phyloP scores from a whole-genome alignment of 805 yeast genomes.

The Blastobotrys parvus region DNA sequence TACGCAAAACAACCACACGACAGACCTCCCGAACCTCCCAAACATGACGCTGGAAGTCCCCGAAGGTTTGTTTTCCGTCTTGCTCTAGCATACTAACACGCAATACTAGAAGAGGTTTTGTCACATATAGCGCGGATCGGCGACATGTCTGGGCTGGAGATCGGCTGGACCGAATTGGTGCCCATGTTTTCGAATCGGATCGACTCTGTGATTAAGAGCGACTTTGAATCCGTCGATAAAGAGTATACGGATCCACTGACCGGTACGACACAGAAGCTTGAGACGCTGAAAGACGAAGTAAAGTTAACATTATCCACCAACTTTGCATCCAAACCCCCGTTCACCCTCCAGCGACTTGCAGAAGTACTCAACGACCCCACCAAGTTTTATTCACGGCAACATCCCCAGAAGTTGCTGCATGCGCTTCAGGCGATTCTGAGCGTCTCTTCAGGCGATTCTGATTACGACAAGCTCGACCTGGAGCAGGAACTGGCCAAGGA shows the following conservation, averaged over 20 bases:
- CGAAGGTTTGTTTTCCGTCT: too few relatives aligned
- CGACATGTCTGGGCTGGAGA: neutral
- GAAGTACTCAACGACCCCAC: conserved; percentile 27
- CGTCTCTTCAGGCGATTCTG: conserved; percentile 18
- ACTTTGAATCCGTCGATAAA: neutral
- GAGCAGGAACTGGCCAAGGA: conserved; percentile 14
- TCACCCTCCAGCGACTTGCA: conserved; percentile 31
- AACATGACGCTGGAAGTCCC: too few relatives aligned
- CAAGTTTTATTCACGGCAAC: conserved; percentile 16
- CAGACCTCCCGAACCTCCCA: too few relatives aligned
- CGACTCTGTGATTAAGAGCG: neutral
- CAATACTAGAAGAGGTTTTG: too few relatives aligned
- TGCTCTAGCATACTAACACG: too few relatives aligned
- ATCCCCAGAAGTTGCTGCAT: conserved; percentile 20
- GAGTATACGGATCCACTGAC: conserved; percentile 17
- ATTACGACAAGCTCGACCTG: conserved; percentile 17
- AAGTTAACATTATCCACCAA: conserved; percentile 8
- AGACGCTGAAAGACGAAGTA: conserved; percentile 6
- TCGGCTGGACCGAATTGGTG: neutral
- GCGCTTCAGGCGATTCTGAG: conserved; percentile 22
- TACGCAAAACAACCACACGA: too few relatives aligned
- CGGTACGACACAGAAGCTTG: conserved; percentile 8
- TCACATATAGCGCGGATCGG: neutral
- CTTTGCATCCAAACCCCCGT: conserved; percentile 29
- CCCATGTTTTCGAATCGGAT: neutral